These are phyloP conservation scores for Trypanosoma cruzi DNA, from an alignment of 208 protist genomes.

Conservation along the genomic window DNA sequence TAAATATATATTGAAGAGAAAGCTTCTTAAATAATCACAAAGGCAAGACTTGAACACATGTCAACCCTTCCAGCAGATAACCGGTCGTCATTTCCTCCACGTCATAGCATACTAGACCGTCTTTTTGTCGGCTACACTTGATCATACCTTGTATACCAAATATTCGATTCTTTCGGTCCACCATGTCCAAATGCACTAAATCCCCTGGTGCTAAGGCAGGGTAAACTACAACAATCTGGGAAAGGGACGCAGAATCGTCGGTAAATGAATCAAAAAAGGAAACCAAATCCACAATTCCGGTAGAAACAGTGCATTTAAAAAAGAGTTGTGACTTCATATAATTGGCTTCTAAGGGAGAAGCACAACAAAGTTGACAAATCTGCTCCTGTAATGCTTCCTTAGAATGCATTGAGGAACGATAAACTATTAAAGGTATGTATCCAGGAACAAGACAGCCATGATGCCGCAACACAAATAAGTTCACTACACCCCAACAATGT, in stretches of 20 bases:
- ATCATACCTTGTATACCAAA: constrained; percentile 44
- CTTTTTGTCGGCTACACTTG: constrained; percentile 26
- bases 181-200: constrained; percentile 40
- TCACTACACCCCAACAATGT: constrained; percentile 30
- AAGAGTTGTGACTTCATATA: constrained; percentile 39
- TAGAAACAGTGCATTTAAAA: constrained; percentile 26
- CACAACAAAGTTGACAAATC: constrained; percentile 28
- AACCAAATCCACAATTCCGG: constrained; percentile 22
- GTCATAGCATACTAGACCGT: constrained; percentile 44
- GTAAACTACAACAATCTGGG: constrained; percentile 48
- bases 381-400: constrained; percentile 27
- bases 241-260: constrained; percentile 12
- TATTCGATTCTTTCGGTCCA: neutral
- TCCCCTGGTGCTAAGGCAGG: constrained; percentile 43
- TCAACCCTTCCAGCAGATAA: constrained; percentile 35
- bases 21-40: constrained; percentile 30
- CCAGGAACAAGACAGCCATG: constrained; percentile 32
- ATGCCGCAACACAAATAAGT: constrained; percentile 38
- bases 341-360: constrained; percentile 33
- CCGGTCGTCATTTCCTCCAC: constrained; percentile 36
- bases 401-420: constrained; percentile 6
- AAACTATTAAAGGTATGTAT: constrained; percentile 44
- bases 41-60: constrained; percentile 50
- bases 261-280: constrained; percentile 22
- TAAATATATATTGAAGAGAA: neutral